Conservation (phyloP, 1,284 basidiomycete species). For the Chiua sp. region DNA sequence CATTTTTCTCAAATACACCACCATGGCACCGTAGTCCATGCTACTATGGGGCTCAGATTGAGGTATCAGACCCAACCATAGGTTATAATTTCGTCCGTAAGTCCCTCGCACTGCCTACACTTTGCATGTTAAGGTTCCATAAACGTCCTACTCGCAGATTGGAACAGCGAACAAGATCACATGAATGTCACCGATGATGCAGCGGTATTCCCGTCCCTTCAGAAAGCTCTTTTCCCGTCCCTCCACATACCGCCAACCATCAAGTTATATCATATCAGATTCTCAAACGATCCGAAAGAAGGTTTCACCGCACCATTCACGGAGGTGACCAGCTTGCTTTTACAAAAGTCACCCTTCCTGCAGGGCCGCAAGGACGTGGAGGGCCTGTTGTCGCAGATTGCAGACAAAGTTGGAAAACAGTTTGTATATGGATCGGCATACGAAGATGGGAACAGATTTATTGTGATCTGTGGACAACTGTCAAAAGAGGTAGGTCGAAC, state of each 20-base stretch:
- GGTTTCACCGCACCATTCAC: conserved; percentile 6
- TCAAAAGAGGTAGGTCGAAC: conserved; percentile 23
- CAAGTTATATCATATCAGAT: conserved; percentile 31
- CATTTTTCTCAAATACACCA: background rate
- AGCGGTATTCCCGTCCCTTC: conserved; percentile 3
- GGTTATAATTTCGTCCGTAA: conserved; percentile 26
- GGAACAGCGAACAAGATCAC: conserved; percentile 32
- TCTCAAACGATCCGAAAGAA: conserved; percentile 14
- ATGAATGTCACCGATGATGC: conserved; percentile 9
- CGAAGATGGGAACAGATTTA: conserved; percentile 29
- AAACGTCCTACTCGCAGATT: conserved; percentile 20
- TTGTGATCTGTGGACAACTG: conserved; percentile 27
- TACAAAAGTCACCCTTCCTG: conserved; percentile 31
- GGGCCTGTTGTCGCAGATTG: conserved; percentile 15
- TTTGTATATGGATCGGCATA: conserved; percentile 29
- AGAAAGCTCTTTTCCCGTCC: conserved; percentile 9
- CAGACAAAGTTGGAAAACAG: conserved; percentile 10
- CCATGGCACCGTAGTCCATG: conserved; percentile 18
- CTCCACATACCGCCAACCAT: background rate
- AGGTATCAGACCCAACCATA: conserved; percentile 15
- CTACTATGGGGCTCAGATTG: conserved; percentile 29
- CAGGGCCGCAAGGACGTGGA: conserved; percentile 24
- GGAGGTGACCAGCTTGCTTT: conserved; percentile 5
- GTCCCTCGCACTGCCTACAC: background rate
- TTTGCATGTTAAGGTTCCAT: background rate